Evolutionary conservation across 2,329 filamentous ascomycete species (phyloP).

Genomic region (Epichloe gansuensis): DNA sequence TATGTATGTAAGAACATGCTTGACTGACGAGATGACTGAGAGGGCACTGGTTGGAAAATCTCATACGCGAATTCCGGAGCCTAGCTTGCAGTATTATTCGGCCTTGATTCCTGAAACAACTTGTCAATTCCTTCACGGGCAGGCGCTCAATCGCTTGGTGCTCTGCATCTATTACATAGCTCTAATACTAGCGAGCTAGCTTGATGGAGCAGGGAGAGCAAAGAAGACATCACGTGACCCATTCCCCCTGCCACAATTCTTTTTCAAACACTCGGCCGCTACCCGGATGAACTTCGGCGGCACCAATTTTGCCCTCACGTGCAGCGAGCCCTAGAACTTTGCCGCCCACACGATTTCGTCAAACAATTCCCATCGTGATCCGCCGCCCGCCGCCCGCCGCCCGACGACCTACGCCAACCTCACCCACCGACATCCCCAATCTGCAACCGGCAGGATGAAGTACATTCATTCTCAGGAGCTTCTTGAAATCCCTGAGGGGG

Average conservation of each 20-base stretch:
- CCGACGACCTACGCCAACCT: conserved; percentile 27
- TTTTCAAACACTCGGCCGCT: background rate
- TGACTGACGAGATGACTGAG: no score
- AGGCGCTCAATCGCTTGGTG: no score
- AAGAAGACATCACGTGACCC: background rate
- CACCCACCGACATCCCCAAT: conserved; percentile 30
- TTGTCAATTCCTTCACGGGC: no score
- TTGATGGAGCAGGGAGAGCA: background rate
- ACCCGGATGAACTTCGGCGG: conserved; percentile 17
- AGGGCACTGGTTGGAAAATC: no score
- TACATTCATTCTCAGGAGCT: conserved; percentile 99
- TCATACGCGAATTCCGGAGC: no score
- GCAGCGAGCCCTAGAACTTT: conserved; percentile 33
- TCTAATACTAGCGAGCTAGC: no score
- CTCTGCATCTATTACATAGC: no score
- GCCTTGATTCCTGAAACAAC: no score
- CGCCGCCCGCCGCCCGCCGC: conserved; percentile 15
- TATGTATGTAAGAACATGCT: no score
- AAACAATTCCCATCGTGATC: conserved; percentile 26
- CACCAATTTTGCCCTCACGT: conserved; percentile 23
- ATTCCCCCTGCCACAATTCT: background rate
- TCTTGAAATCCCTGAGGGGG: conserved; percentile 91
- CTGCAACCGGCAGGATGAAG: conserved; percentile 75
- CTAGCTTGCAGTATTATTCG: no score
- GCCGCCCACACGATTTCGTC: conserved; percentile 30